Conservation (phyloP, 202 grass and related monocot genomes). For the Panicum virgatum region DNA sequence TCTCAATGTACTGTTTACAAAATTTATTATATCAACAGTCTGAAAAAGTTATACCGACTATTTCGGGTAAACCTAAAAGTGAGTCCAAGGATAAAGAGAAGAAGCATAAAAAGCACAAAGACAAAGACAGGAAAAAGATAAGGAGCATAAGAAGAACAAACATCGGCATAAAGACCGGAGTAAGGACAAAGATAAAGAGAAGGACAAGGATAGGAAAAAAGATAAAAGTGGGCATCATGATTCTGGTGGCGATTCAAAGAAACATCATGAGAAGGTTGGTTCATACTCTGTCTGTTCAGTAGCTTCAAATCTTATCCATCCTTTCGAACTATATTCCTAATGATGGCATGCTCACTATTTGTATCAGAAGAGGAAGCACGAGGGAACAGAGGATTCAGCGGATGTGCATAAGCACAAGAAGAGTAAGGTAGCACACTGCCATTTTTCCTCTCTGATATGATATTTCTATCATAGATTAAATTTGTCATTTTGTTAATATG, state of each 20-base stretch:
- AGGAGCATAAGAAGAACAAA: constrained; percentile 89
- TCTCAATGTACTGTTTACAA: constrained; percentile 12
- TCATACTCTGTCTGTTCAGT: constrained; percentile 21
- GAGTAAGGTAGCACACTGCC: constrained; percentile 53
- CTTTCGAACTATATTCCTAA: constrained; percentile 14
- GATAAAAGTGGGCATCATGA: constrained; percentile 87
- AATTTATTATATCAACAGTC: constrained; percentile 43
- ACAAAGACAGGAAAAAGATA: constrained; percentile 78
- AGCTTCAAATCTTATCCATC: neutral
- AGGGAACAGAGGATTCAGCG: constrained; percentile 46
- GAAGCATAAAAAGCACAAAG: constrained; percentile 83
- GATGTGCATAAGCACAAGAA: constrained; percentile 75
- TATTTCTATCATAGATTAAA: too few species aligned
- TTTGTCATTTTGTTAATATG: constrained; percentile 7
- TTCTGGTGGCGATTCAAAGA: constrained; percentile 62
- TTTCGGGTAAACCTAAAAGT: constrained; percentile 71
- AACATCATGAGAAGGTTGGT: constrained; percentile 73
- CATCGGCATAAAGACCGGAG: constrained; percentile 80
- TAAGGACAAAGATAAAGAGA: constrained; percentile 70
- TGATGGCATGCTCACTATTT: neutral
- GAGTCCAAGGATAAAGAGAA: constrained; percentile 83
- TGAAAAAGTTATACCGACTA: constrained; percentile 78
- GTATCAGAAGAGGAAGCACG: constrained; percentile 58
- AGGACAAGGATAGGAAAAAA: constrained; percentile 78
- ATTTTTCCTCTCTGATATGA: constrained; percentile 17